Conservation (phyloP, 352 stramenopile species). For the Globisporangium heterothallicum region DNA sequence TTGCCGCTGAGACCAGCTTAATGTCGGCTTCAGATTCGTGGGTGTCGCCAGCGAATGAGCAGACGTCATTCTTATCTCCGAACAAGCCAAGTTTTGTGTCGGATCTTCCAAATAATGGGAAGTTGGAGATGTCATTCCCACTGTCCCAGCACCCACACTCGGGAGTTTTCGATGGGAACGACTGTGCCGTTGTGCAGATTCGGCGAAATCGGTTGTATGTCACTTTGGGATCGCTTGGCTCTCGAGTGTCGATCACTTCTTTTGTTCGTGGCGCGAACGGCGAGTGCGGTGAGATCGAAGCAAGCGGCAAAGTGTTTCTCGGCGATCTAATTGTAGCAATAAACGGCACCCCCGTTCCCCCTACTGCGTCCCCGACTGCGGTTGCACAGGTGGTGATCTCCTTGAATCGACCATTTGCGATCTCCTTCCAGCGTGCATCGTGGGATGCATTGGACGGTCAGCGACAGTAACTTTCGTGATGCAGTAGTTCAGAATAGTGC, state of each 20-base stretch:
- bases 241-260: slow-evolving; percentile 49
- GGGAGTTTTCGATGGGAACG: slow-evolving; percentile 2
- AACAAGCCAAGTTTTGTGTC: slow-evolving; percentile 30
- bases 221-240: slow-evolving; percentile 46
- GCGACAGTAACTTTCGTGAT: too few relatives aligned
- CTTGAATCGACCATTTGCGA: slow-evolving; percentile 33
- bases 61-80: slow-evolving; percentile 46
- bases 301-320: slow-evolving; percentile 56
- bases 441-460: slow-evolving; percentile 46
- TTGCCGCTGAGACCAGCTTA: neutral
- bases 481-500: too few relatives aligned
- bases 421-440: slow-evolving; percentile 58
- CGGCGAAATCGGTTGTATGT: slow-evolving; percentile 38
- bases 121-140: neutral
- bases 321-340: slow-evolving; percentile 63
- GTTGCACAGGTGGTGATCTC: slow-evolving; percentile 42
- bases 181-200: slow-evolving; percentile 35
- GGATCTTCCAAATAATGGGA: slow-evolving; percentile 8
- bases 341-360: slow-evolving; percentile 23
- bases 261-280: slow-evolving; percentile 50
- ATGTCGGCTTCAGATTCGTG: neutral
- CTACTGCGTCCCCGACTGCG: slow-evolving; percentile 27
- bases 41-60: neutral
- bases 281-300: slow-evolving; percentile 54
- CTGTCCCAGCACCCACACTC: neutral